phyloP scores from a whole-genome alignment of 2,329 filamentous ascomycete genomes.

The Microsporum audouinii region DNA sequence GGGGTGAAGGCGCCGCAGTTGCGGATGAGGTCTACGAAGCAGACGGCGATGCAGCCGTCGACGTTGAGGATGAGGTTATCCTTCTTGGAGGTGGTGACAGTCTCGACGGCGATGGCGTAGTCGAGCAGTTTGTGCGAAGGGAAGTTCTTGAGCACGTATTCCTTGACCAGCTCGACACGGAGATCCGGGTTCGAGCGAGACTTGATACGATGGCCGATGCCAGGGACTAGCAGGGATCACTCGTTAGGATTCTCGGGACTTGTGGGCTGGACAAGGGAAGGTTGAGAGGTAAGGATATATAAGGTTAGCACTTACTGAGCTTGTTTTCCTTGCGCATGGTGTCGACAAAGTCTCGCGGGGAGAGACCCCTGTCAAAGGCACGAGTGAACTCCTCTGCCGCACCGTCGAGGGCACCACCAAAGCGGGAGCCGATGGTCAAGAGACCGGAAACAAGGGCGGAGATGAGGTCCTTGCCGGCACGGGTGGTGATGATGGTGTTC shows the following conservation, averaged over 20 bases:
- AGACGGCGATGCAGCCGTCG: conserved; percentile 93
- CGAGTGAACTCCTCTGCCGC: conserved; percentile 97
- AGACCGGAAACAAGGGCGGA: conserved; percentile 91
- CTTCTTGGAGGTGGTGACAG: conserved; percentile 98
- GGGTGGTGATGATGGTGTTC: conserved; percentile 99
- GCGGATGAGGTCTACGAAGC: conserved; percentile 94
- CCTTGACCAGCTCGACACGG: conserved; percentile 98
- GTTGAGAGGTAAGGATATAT: not conserved
- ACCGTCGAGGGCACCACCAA: conserved; percentile 95
- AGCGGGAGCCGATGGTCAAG: conserved; percentile 92
- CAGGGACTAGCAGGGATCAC: conserved; percentile 50
- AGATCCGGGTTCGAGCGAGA: conserved; percentile 99
- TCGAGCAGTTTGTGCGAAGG: conserved; percentile 96
- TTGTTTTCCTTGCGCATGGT: conserved; percentile 99
- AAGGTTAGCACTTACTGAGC: conserved; percentile 53
- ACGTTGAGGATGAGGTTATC: conserved; percentile 99
- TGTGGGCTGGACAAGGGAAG: not conserved
- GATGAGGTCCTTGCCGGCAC: conserved; percentile 98
- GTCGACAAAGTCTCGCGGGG: conserved; percentile 97
- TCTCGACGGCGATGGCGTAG: conserved; percentile 95
- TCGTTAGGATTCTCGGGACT: not conserved
- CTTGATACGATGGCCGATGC: conserved; percentile 99
- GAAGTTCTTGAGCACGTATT: conserved; percentile 97
- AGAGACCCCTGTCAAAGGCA: conserved; percentile 95
- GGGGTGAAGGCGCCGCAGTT: conserved; percentile 94